Conservation (phyloP, 345 rosid genomes). For the Sonneratia alba region DNA sequence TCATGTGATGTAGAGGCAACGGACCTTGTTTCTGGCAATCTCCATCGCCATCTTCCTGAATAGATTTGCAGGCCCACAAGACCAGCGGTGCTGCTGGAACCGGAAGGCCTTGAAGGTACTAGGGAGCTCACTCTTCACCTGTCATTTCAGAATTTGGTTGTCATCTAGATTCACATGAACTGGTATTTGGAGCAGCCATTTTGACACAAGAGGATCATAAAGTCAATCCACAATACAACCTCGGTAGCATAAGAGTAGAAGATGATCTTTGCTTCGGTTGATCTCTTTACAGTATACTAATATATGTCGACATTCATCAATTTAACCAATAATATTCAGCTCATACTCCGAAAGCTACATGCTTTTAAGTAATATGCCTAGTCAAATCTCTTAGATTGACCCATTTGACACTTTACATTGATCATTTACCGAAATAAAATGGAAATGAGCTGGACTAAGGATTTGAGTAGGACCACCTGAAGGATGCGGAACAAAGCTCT, state of each 20-base stretch:
- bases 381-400: neutral
- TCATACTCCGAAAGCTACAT: neutral
- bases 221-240: too few relatives aligned
- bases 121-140: conserved; percentile 99
- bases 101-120: conserved; percentile 99
- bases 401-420: too few relatives aligned
- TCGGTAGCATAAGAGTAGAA: too few relatives aligned
- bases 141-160: neutral
- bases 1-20: neutral
- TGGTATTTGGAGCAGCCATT: too few relatives aligned
- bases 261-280: too few relatives aligned
- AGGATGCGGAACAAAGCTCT: too few relatives aligned
- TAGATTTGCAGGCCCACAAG: conserved; percentile 98
- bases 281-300: too few relatives aligned
- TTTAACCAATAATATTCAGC: neutral
- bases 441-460: too few relatives aligned
- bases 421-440: too few relatives aligned
- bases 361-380: too few relatives aligned
- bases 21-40: conserved; percentile 72
- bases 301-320: neutral
- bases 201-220: too few relatives aligned
- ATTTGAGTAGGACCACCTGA: too few relatives aligned
- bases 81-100: conserved; percentile 99
- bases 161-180: neutral
- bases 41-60: conserved; percentile 99